Conservation (phyloP, 2,329 filamentous ascomycete species). For the Fusarium caatingaense region DNA sequence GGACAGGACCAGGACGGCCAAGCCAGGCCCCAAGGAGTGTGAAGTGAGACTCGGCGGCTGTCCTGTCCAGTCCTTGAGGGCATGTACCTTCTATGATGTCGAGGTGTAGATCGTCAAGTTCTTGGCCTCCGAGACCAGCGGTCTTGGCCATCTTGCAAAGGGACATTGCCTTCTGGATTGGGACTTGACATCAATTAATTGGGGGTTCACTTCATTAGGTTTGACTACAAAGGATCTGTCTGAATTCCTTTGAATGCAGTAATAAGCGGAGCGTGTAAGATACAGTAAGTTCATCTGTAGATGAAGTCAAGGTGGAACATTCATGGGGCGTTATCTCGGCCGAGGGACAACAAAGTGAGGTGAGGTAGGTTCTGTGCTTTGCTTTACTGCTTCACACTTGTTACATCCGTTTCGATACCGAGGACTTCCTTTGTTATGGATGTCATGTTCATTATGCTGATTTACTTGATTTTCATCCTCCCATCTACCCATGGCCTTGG, state of each 20-base stretch:
- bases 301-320: slow-evolving; percentile 32
- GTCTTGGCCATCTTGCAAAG: slow-evolving; percentile 26
- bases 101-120: slow-evolving; percentile 31
- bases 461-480: slow-evolving; percentile 17
- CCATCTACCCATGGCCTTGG: slow-evolving; percentile 26
- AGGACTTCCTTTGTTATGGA: slow-evolving; percentile 4
- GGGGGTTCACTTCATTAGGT: background rate
- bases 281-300: background rate
- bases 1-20: background rate
- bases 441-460: background rate
- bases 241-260: slow-evolving; percentile 1
- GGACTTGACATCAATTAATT: slow-evolving; percentile 4
- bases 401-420: slow-evolving; percentile 27
- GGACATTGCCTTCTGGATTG: slow-evolving; percentile 9
- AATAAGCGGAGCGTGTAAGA: slow-evolving; percentile 10
- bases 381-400: slow-evolving; percentile 28
- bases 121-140: slow-evolving; percentile 32
- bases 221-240: background rate
- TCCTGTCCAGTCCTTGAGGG: slow-evolving; percentile 1
- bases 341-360: slow-evolving; percentile 2
- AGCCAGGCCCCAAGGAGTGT: background rate
- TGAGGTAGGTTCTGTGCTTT: background rate
- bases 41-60: slow-evolving; percentile 18
- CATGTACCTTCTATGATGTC: slow-evolving; percentile 37
- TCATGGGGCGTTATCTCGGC: slow-evolving; percentile 25